Base-by-base conservation (phyloP, 2,329 filamentous ascomycete species). In the Rugonectria rugulosa region DNA sequence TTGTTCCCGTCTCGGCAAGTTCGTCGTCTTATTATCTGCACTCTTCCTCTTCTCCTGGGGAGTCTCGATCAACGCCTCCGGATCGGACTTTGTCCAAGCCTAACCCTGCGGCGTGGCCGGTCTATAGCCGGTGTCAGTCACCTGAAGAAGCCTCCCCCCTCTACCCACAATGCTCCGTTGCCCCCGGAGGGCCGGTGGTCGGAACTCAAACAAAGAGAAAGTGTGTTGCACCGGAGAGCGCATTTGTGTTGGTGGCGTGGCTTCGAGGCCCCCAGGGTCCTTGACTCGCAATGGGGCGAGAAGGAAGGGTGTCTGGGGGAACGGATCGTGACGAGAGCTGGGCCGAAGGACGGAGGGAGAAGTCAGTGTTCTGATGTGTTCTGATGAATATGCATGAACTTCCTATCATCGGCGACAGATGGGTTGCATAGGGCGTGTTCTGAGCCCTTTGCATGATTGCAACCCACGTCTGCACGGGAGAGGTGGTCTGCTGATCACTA, bases 51-150 rank as follows among this genome's bases (percentile, higher is more conserved):
- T 11, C 24, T 27, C n/a, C n/a, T n/a, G n/a, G n/a, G 5, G 19
- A 8, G 5, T n/a, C 26, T 55, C 45, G 52, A 46, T 32, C 52
- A 34, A 54, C 12, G 20, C 32, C 32, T 42, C 52, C 52, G 52
- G 48, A 20, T 29, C 50, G 24, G 36, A 23, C 10, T n/a, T n/a
- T n/a, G n/a, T 12, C 26, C 6, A 6, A 32, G n/a, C n/a, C n/a
- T 11, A 8, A 9, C 29, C 6, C 29, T 32, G n/a, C 14, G 17
- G 17, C n/a, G 24, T 9, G 38, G 40, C 52, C 40, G 52, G 45
- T 31, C 19, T 40, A 55, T 45, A 14, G 36, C 36, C 36, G 34
- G 10, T 24, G 5, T 24, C 20, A n/a, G 36, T 40, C 36, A 40
- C 36, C 36, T 40, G 36, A 14, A 3, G 11, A 7, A 5, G 20